Evolutionary conservation across 345 rosid genomes (phyloP), one percentile per base, ranked within the genome.

Genomic region (Salix exigua): DNA sequence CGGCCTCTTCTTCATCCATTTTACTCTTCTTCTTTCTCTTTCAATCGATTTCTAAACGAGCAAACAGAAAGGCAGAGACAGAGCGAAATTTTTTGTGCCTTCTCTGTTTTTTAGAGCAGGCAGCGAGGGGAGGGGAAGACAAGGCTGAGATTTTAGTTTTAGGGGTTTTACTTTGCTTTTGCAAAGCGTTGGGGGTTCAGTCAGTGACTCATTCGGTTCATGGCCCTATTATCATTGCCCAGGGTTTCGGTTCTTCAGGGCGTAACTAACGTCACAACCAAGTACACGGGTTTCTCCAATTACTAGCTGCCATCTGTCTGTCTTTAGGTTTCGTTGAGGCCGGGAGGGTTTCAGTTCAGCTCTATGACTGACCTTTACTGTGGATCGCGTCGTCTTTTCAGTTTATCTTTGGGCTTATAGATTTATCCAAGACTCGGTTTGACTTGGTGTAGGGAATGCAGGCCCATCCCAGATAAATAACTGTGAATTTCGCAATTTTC

Each of bases 1-100:
- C 63, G 26, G 35, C 73, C 26, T 75, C 76, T 66, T 74, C 84
- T 71, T 25, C 66, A 58, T 33, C 67, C 82, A 72, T 75, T 42
- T 69, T 69, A 46, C 18, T 55, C 61, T 21, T 55, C 61, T 55
- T 55, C 26, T 55, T n/a, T 55, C n/a, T 9, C 12, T 8, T 55
- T 35, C 31, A 65, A 51, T 66, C 61, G 61, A 55, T n/a, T 55
- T 55, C 2, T 8, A 21, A n/a, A n/a, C 61, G n/a, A 55, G n/a
- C 26, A 55, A 55, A 55, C n/a, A 8, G 26, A 55, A 55, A n/a
- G 10, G 26, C 26, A 53, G 11, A 55, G 10, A n/a, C 23, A 21
- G 26, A 55, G 61, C n/a, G 25, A n/a, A 26, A 0, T 33, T 19
- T 5, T 50, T 17, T 50, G 55, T 18, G 21, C 21, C 55, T 50